Percentiles rank a stretch among this genome's conserved stretches.
phyloP scores from a whole-genome alignment of 2,329 filamentous ascomycete species.

The Boeremia exigua region DNA sequence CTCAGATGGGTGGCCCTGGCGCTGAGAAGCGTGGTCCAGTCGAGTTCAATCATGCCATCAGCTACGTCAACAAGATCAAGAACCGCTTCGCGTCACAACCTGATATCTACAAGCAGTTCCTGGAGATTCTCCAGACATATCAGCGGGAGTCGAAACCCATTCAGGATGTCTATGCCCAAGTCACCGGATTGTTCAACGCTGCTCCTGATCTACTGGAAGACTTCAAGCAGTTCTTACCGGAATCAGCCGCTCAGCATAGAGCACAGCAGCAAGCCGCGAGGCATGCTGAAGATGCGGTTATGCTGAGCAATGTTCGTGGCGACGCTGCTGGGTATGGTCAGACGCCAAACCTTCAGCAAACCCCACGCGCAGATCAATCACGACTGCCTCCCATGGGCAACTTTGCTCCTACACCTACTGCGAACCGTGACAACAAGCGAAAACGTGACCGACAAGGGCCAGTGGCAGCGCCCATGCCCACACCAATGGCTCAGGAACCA shows the following conservation, averaged over 20 bases:
- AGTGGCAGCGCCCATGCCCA: slow-evolving; percentile 45
- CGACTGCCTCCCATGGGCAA: slow-evolving; percentile 90
- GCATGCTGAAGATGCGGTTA: slow-evolving; percentile 71
- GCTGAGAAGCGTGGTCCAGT: slow-evolving; percentile 88
- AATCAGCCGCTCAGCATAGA: slow-evolving; percentile 72
- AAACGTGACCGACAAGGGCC: slow-evolving; percentile 73
- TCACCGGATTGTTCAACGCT: slow-evolving; percentile 90
- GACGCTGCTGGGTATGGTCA: slow-evolving; percentile 57
- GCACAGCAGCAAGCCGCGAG: slow-evolving; percentile 65
- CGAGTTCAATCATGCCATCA: slow-evolving; percentile 99
- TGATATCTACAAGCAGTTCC: slow-evolving; percentile 98
- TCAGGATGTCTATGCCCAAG: slow-evolving; percentile 96
- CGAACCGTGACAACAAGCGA: slow-evolving; percentile 83
- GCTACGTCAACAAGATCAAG: slow-evolving; percentile 99
- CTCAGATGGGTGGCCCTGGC: slow-evolving; percentile 59
- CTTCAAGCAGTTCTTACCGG: slow-evolving; percentile 97
- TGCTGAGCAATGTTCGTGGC: slow-evolving; percentile 69
- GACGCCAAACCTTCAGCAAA: slow-evolving; percentile 55
- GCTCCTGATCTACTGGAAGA: slow-evolving; percentile 95
- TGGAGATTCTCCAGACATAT: slow-evolving; percentile 97
- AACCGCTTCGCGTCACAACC: slow-evolving; percentile 96
- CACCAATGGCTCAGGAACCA: slow-evolving; percentile 41
- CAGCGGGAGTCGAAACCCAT: slow-evolving; percentile 98
- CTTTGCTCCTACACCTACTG: slow-evolving; percentile 84
- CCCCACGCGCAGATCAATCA: slow-evolving; percentile 53